phyloP scores from a whole-genome alignment of 1,284 basidiomycete species.

The Jaminaea rosea region DNA sequence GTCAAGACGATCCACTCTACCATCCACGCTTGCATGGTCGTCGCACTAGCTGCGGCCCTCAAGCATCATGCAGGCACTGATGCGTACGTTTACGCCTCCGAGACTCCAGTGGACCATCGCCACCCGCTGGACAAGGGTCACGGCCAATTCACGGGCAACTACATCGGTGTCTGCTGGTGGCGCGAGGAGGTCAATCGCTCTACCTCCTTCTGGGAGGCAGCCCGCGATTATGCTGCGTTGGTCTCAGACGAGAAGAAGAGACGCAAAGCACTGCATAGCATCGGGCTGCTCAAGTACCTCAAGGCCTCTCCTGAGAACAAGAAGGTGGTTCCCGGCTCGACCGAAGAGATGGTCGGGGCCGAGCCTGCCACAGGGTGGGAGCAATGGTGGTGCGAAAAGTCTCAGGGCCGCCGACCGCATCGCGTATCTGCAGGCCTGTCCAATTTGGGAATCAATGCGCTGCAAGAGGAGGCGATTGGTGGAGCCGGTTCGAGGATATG shows the following conservation, averaged over 20 bases:
- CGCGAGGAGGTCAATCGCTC: not conserved
- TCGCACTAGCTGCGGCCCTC: not conserved
- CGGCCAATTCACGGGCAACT: not conserved
- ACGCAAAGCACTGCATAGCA: not conserved
- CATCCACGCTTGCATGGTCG: not conserved
- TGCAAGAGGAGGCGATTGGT: not conserved
- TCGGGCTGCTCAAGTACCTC: not conserved
- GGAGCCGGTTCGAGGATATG: not conserved
- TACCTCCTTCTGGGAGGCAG: not conserved
- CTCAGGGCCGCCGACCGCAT: not conserved
- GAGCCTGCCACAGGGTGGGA: not conserved
- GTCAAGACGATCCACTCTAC: not conserved
- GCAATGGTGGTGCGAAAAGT: not conserved
- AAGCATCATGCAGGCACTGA: not conserved
- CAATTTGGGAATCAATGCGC: not conserved
- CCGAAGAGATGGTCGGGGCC: not conserved
- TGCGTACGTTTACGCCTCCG: not conserved
- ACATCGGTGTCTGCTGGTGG: not conserved
- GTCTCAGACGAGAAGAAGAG: not conserved
- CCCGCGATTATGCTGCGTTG: not conserved
- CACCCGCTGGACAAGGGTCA: not conserved
- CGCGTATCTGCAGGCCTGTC: not conserved
- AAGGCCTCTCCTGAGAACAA: not conserved
- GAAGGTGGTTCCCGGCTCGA: not conserved
- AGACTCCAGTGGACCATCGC: not conserved